Evolutionary conservation across 2,329 filamentous ascomycete genomes (phyloP).

Genomic region (Alternaria longipes): DNA sequence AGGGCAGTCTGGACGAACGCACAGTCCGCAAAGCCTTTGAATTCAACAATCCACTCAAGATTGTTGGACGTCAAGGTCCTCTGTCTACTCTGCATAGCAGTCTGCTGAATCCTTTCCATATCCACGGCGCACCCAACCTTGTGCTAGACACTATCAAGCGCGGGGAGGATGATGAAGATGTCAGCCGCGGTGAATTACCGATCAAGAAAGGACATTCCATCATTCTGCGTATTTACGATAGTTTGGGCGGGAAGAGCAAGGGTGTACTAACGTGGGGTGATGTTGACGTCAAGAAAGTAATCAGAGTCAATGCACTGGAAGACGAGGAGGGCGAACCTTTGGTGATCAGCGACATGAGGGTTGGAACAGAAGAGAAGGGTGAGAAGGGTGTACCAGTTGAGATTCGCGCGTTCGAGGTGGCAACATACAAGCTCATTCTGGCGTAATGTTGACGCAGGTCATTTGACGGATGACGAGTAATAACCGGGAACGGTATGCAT

Average conservation of each 20-base stretch:
- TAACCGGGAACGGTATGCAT: background rate
- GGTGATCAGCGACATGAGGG: constrained; percentile 40
- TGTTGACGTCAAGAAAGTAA: constrained; percentile 77
- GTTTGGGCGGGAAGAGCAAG: constrained; percentile 80
- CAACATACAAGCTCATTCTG: constrained; percentile 72
- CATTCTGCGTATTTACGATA: constrained; percentile 87
- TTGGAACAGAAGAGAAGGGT: constrained; percentile 59
- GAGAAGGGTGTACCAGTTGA: constrained; percentile 61
- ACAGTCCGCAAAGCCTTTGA: constrained; percentile 87
- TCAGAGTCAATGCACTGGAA: constrained; percentile 87
- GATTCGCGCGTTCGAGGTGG: constrained; percentile 84
- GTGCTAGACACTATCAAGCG: constrained; percentile 92
- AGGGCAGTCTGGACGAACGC: constrained; percentile 72
- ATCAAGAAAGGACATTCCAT: constrained; percentile 76
- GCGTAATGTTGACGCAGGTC: background rate
- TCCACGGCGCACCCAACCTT: constrained; percentile 72
- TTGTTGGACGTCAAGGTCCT: constrained; percentile 54
- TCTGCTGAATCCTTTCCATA: constrained; percentile 67
- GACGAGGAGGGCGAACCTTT: constrained; percentile 78
- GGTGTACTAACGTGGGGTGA: constrained; percentile 72
- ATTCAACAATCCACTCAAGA: constrained; percentile 83
- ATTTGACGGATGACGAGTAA: background rate
- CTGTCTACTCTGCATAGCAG: constrained; percentile 34
- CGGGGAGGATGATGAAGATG: constrained; percentile 67
- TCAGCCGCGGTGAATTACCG: constrained; percentile 65